Evolutionary conservation across 1,139 yeast genomes (phyloP), one percentile per base, ranked within the genome.

Genomic region (Taphrina flavorubra): DNA sequence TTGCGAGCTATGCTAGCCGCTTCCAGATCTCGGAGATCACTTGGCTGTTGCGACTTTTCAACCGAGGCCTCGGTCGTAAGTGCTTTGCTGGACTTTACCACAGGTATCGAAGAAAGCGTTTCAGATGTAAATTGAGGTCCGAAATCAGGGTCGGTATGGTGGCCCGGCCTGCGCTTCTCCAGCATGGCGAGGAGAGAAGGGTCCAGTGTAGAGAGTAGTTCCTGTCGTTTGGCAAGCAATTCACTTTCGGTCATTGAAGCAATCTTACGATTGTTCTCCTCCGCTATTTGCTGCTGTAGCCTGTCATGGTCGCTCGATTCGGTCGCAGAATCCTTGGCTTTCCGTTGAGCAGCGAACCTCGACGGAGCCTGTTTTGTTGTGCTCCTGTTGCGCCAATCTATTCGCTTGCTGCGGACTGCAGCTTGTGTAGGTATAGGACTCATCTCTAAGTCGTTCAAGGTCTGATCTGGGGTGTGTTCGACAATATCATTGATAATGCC

Each of bases 401-500:
- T 58, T 16, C 36, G 25, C 53, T 44, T 42, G 18, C 51, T 51
- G 16, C 39, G 51, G 2, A 11, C 14, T 44, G 46, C 37, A 16
- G 42, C 11, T 8, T 20, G 18, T 20, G 36, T 20, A 11, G 2
- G 3, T 20, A 34, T 2, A 8, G 36, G 14, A 5, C 49, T 37
- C 25, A 39, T 16, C 36, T 20, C 47, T 49, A 56, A 18, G 36
- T 40, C 11, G 13, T 16, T 10, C 42, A 13, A 7, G 13, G 36
- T 20, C 36, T 20, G 36, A 36, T 37, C 58, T 14, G 39, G 58
- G 13, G 3, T 39, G 11, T 47, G 46, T 34, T 56, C 60, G 6
- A 58, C 53, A 25, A 58, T 58, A 44, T 58, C 62, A 8, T 42
- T 58, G 51, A 58, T 58, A n/a, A 49, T 49, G n/a, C 36, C 60